Percentiles rank a stretch among this genome's conserved stretches.
phyloP scores from a whole-genome alignment of 345 rosid genomes.

The Pistacia atlantica region DNA sequence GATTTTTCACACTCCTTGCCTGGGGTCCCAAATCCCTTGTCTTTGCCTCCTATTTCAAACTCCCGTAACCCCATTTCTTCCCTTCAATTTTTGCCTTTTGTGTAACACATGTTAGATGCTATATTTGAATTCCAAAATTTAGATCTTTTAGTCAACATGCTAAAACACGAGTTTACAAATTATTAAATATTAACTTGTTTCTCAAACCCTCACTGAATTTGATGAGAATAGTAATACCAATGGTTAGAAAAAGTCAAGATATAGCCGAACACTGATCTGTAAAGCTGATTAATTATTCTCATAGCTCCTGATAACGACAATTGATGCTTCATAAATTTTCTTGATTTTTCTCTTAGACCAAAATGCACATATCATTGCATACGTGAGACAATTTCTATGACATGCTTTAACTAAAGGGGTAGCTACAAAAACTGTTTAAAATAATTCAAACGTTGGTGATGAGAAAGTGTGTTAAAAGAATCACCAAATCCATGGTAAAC shows the following conservation, averaged over 20 bases:
- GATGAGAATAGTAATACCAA: no score
- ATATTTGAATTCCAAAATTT: not conserved
- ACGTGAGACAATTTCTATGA: not conserved
- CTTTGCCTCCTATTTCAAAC: constrained; percentile 16
- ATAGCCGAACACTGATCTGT: not conserved
- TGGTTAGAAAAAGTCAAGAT: not conserved
- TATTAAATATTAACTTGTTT: no score
- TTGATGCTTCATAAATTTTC: not conserved
- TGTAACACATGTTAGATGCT: constrained; percentile 4
- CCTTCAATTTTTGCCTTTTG: not conserved
- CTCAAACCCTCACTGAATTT: no score
- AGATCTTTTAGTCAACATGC: not conserved
- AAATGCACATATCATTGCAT: not conserved
- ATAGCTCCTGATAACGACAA: not conserved
- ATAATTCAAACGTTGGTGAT: not conserved
- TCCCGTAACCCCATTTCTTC: not conserved
- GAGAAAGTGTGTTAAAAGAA: not conserved
- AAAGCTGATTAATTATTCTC: not conserved
- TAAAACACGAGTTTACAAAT: not conserved
- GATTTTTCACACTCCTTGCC: constrained; percentile 18
- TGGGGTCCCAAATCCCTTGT: constrained; percentile 21
- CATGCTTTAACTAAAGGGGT: not conserved
- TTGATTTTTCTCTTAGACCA: not conserved
- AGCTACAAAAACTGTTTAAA: not conserved
- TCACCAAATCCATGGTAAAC: constrained; percentile 12